Evolutionary conservation across 192 early-diverging fungal species (phyloP), one percentile per base, ranked within the genome.

Genomic region (Bifiguratus adelaidae): DNA sequence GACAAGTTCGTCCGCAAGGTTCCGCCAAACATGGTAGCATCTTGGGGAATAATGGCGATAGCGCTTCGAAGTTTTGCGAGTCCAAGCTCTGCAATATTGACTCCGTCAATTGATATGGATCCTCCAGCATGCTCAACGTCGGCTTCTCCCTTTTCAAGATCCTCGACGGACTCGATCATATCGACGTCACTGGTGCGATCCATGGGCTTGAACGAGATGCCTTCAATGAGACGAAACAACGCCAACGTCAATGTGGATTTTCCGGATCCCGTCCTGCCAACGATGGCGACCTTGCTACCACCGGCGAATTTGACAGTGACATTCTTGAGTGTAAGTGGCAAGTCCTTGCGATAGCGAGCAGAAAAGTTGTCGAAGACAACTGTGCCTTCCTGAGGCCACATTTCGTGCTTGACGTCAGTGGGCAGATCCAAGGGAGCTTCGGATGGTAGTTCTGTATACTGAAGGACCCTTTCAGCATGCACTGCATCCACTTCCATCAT

Each of bases 21-120:
- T 70, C 81, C 73, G 0, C 67, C 54, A 22, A 90, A 74, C 13
- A 88, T 41, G 2, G 75, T 74, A 2, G 90, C 76, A 12, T 89
- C 82, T 53, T 97, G 94, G 7, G 94, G 92, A 41, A 97, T 95
- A 25, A 97, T 83, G 3, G 82, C 73, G 50, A 97, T 65, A 13
- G 76, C 68, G 51, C 64, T 76, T 13, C 88, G 63, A 13, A 92
- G 61, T 30, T 81, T 72, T 4, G 68, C 61, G 0, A 91, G 66
- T 3, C 77, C 76, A 7, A 92, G 61, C 4, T 65, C 71, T 24
- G 60, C 55, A 15, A 87, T 75, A 47, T 91, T 86, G 7, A 86
- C 33, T 21, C 74, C 73, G 56, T 91, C 91, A 42, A 96, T 84
- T n/a, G n/a, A 38, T 22, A 94, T 85, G 44, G 58, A 44, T 28